phyloP scores from a whole-genome alignment of 352 stramenopile genomes.

The Discostella stelligera region DNA sequence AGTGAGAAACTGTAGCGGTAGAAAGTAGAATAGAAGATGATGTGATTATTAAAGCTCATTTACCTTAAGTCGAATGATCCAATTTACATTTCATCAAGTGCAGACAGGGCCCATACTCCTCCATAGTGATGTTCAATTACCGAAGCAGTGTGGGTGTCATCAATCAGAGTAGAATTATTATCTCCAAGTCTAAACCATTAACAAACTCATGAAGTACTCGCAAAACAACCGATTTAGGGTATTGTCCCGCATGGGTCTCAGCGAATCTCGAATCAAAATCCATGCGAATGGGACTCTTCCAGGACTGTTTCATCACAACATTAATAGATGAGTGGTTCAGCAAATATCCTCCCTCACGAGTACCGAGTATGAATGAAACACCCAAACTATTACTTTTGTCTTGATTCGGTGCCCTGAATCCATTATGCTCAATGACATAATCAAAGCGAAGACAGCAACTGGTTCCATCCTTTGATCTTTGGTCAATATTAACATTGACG shows the following conservation, averaged over 20 bases:
- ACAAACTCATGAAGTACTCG: constrained; percentile 67
- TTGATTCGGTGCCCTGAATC: constrained; percentile 16
- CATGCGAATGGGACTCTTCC: constrained; percentile 54
- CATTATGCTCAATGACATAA: constrained; percentile 40
- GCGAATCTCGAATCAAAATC: constrained; percentile 78
- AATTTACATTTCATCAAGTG: neutral
- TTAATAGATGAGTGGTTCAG: constrained; percentile 45
- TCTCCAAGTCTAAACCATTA: constrained; percentile 61
- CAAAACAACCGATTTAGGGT: constrained; percentile 54
- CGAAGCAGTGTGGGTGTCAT: neutral
- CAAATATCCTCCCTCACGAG: constrained; percentile 42
- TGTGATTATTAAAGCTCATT: neutral
- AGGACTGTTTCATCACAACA: constrained; percentile 32
- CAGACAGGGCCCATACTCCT: no score
- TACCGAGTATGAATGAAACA: constrained; percentile 57
- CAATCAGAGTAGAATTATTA: constrained; percentile 27
- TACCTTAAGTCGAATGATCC: neutral
- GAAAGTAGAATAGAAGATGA: neutral
- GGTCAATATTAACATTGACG: constrained; percentile 42
- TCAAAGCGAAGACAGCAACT: constrained; percentile 48
- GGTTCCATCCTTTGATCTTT: constrained; percentile 34
- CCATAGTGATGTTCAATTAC: no score
- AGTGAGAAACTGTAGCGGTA: neutral
- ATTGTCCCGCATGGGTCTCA: constrained; percentile 58
- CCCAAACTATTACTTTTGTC: constrained; percentile 26